Conservation (phyloP, 2,329 filamentous ascomycete genomes). For the Didymella pinodella region DNA sequence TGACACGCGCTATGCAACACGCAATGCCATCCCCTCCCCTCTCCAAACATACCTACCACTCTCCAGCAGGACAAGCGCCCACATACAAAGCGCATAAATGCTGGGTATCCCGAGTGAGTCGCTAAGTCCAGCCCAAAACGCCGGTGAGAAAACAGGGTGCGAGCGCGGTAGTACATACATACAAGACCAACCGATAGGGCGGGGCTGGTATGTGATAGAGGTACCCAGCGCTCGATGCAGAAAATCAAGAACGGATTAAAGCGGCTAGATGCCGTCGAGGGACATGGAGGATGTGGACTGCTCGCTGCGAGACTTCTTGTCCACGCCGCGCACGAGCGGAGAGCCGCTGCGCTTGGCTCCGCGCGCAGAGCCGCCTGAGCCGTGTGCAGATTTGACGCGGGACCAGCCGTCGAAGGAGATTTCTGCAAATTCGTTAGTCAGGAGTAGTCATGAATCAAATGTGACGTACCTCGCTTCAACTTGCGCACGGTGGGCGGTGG, state of each 20-base stretch:
- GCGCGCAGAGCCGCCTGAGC: constrained; percentile 49
- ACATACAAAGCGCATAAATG: constrained; percentile 12
- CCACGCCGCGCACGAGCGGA: constrained; percentile 36
- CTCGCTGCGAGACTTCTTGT: constrained; percentile 37
- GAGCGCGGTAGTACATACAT: not conserved
- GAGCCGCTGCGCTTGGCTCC: constrained; percentile 50
- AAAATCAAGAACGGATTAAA: constrained; percentile 29
- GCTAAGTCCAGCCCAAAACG: constrained; percentile 19
- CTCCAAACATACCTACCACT: constrained; percentile 1
- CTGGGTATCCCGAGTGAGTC: constrained; percentile 18
- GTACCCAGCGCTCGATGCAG: not conserved
- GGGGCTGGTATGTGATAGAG: not conserved
- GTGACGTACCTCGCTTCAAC: constrained; percentile 63
- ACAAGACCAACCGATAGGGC: not conserved
- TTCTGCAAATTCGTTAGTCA: constrained; percentile 29
- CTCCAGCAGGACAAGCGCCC: constrained; percentile 10
- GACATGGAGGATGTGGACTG: constrained; percentile 34
- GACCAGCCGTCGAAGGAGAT: constrained; percentile 70
- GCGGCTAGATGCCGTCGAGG: constrained; percentile 38
- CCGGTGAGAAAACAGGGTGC: constrained; percentile 7
- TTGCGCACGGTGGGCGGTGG: constrained; percentile 69
- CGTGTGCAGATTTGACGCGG: constrained; percentile 64
- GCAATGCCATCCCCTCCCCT: not conserved
- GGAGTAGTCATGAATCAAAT: too few relatives aligned
- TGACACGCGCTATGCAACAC: constrained; percentile 5